These are phyloP conservation scores for Plasmopara viticola DNA, from an alignment of 352 stramenopile species.

Conservation along the genomic window DNA sequence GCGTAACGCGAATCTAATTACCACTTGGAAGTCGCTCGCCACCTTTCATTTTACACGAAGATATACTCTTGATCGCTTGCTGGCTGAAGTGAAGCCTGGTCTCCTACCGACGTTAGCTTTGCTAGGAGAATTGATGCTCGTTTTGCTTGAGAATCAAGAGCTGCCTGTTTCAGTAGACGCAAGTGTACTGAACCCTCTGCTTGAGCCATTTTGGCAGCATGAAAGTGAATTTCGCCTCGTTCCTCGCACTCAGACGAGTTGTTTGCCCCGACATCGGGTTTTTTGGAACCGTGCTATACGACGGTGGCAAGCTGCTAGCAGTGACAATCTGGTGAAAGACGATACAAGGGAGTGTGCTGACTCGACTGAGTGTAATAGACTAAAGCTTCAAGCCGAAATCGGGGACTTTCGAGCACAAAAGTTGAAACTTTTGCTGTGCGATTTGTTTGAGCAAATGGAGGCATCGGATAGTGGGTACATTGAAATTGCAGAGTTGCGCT, in stretches of 20 bases:
- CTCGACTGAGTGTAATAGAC: not conserved
- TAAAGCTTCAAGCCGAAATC: conserved; percentile 6
- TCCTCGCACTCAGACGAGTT: conserved; percentile 15
- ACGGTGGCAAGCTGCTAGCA: conserved; percentile 34
- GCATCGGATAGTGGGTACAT: conserved; percentile 48
- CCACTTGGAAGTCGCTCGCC: conserved; percentile 29
- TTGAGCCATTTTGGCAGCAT: conserved; percentile 52
- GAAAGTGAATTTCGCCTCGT: conserved; percentile 17
- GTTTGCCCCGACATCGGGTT: conserved; percentile 31
- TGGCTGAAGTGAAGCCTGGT: conserved; percentile 30
- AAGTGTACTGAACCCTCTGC: conserved; percentile 23
- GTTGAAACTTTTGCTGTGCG: conserved; percentile 39
- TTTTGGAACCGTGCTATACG: conserved; percentile 69
- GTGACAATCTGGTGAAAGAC: not conserved
- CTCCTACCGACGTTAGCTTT: conserved; percentile 34
- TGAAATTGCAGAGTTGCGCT: conserved; percentile 64
- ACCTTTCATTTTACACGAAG: conserved; percentile 37
- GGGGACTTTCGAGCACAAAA: conserved; percentile 32
- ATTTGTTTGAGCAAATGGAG: conserved; percentile 71
- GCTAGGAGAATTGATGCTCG: conserved; percentile 47
- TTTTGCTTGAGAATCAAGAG: conserved; percentile 30
- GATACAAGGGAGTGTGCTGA: not conserved
- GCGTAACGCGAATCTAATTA: conserved; percentile 20
- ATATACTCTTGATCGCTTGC: conserved; percentile 41
- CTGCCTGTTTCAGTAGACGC: conserved; percentile 22